Evolutionary conservation across 2,329 filamentous ascomycete species (phyloP), one percentile per base, ranked within the genome.

Genomic region (Talaromyces albobiverticillius): DNA sequence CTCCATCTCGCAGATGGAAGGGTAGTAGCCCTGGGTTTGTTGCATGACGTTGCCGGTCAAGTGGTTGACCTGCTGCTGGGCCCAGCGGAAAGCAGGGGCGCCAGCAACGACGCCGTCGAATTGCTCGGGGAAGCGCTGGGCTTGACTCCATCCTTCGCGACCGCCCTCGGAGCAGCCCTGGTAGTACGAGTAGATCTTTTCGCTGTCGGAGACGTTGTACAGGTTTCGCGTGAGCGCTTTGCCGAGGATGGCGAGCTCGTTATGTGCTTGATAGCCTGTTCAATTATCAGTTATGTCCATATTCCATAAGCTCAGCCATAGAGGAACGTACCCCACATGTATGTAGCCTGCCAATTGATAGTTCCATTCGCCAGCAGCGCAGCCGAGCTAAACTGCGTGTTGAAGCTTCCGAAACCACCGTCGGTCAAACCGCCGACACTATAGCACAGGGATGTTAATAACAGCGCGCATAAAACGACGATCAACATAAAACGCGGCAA

Each of bases 331-430:
- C 31, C 72, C 49, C 81, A 82, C 69, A 76, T 79, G 65, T 77
- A 73, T 2, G 73, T 68, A 1, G 74, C 67, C 31, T 82, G 71
- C 68, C 72, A 81, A 63, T 82, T 79, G 60, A 79, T 57, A 3
- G 72, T 74, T 3, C 71, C 71, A 47, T 76, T 73, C 11, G 67
- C 69, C 8, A 71, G 54, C 2, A 76, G 64, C 55, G 71, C 67
- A 3, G 63, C 71, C 2, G 55, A 61, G 53, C 76, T 71, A 26
- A 66, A 73, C 23, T 71, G 63, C 20, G 65, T 73, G 43, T 67
- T 61, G 60, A 80, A 80, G 22, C 67, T 66, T 25, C 77, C 78
- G 58, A 80, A 81, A 1, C 79, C 79, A 13, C 75, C 79, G 55
- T 80, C 76, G 0, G 79, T 81, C 23, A 71, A 64, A 23, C 78